These are phyloP conservation scores for Paracoccidioides lutzii DNA, from an alignment of 2,329 filamentous ascomycete species.

Conservation along the genomic window DNA sequence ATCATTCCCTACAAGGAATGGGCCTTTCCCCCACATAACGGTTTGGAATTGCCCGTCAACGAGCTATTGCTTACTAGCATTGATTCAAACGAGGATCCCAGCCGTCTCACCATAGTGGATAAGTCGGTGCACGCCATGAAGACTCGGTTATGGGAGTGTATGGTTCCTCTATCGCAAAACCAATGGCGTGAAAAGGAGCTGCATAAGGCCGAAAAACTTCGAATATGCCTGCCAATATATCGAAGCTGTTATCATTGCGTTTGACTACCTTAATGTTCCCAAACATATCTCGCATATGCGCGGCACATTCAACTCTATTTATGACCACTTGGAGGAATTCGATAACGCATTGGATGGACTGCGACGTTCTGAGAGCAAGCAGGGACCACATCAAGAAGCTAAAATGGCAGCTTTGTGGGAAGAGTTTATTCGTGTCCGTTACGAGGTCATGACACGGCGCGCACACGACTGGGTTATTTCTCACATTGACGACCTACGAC, in stretches of 20 bases:
- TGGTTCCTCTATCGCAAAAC: conserved; percentile 16
- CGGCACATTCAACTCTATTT: conserved; percentile 16
- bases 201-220: conserved; percentile 10
- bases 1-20: conserved; percentile 3
- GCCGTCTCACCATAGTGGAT: conserved; percentile 12
- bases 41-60: neutral
- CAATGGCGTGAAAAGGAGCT: conserved; percentile 16
- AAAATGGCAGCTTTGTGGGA: conserved; percentile 14
- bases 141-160: conserved; percentile 16
- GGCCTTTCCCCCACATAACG: neutral
- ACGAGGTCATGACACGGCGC: conserved; percentile 14
- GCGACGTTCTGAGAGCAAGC: conserved; percentile 1
- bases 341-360: conserved; percentile 12
- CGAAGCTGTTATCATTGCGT: conserved; percentile 13
- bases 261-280: conserved; percentile 16
- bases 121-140: conserved; percentile 18
- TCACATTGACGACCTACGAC: conserved; percentile 9
- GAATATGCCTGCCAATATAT: conserved; percentile 16
- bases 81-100: conserved; percentile 7
- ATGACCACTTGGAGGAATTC: conserved; percentile 9
- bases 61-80: conserved; percentile 8
- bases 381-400: conserved; percentile 3
- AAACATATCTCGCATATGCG: conserved; percentile 9
- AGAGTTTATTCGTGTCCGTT: conserved; percentile 13
- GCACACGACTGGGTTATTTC: conserved; percentile 16